Evolutionary conservation across 2,329 filamentous ascomycete genomes (phyloP), one percentile per base, ranked within the genome.

Genomic region (Calonectria pauciramosa): DNA sequence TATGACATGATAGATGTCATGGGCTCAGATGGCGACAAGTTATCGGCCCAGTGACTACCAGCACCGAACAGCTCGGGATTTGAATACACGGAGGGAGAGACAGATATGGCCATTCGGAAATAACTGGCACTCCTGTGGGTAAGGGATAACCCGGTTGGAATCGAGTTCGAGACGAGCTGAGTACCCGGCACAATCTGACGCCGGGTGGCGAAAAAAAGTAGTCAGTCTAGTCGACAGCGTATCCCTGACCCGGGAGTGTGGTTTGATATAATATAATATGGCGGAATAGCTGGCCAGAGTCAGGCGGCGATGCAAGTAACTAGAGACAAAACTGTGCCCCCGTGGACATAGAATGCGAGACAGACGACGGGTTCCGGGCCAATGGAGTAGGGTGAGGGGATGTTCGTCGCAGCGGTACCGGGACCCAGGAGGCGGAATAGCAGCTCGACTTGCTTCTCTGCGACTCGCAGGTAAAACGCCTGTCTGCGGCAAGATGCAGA

Each of bases 1-100:
- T 89, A 88, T 76, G 89, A 85, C 88, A 90, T 89, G 77, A 73
- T 67, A 36, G 64, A 70, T 68, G 75, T 75, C 76, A 80, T 80
- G 67, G 75, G 71, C 67, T 47, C 60, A 32, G 74, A 32, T 26
- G 38, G 70, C 49, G 75, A 64, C 38, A 75, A 49, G 34, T 68
- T 49, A 41, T 71, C 70, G 65, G 71, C 69, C 78, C 71, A 77
- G 34, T 65, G 44, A 51, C 65, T 71, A 34, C 38, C 51, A 70
- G 65, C 26, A 44, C 74, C 71, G 49, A 74, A 73, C 20, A 66
- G 63, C 23, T 73, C 73, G n/a, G 65, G 23, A 51, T 76, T 76
- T 60, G 74, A 75, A 56, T 66, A 72, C 64, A 69, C 49, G 28
- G 56, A 28, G n/a, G 71, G 71, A 10, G 73, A 68, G 49, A 78